phyloP scores from a whole-genome alignment of 1,284 basidiomycete genomes.

The Earliella scabrosa region DNA sequence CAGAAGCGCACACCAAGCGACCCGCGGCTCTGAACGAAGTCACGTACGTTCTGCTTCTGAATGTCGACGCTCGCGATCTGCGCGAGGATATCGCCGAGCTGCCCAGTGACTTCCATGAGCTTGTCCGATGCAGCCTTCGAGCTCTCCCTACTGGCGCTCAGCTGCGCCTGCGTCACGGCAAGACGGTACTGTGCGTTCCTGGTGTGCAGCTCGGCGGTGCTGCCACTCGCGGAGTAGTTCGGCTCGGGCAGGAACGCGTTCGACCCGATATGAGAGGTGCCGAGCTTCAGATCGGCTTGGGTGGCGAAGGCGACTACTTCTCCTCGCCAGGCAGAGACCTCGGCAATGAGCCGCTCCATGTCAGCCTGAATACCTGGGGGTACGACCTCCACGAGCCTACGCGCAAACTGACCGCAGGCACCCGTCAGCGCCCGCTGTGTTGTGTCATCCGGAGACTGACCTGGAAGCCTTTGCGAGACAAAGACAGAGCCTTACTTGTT shows the following conservation, averaged over 20 bases:
- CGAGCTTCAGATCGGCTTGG: conserved; percentile 4
- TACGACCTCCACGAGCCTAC: neutral
- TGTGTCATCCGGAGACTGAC: neutral
- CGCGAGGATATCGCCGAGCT: conserved; percentile 9
- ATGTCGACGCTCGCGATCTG: conserved; percentile 6
- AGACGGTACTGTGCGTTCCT: conserved; percentile 7
- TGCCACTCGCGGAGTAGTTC: conserved; percentile 2
- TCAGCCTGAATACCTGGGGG: neutral
- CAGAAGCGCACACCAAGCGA: no score
- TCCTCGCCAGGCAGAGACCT: conserved; percentile 6
- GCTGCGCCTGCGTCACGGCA: neutral
- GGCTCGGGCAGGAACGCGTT: conserved; percentile 7
- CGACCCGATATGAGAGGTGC: conserved; percentile 1
- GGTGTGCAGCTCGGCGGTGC: neutral
- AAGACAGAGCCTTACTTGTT: neutral
- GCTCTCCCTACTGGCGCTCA: conserved; percentile 10
- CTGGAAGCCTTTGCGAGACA: neutral
- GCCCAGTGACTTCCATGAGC: conserved; percentile 5
- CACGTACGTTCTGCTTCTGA: conserved; percentile 7
- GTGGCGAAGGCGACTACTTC: conserved; percentile 3
- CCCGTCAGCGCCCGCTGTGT: no score
- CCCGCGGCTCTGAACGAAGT: no score
- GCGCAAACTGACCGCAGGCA: neutral
- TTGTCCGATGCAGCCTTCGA: conserved; percentile 6
- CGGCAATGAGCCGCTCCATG: neutral